Conservation (phyloP, 768 basidiomycete species). For the Pisolithus tinctorius region DNA sequence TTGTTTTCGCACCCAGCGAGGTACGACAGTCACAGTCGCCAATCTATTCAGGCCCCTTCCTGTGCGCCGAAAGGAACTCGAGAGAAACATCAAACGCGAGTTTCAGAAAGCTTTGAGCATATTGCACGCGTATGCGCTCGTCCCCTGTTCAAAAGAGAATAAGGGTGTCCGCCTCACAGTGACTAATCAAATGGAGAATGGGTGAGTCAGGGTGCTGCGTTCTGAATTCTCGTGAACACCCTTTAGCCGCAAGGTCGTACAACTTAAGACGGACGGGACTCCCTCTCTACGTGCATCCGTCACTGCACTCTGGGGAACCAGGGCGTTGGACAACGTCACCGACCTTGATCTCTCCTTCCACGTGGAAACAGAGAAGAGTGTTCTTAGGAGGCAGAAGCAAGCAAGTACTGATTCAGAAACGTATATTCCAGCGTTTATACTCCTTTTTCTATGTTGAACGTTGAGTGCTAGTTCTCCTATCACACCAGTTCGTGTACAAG, state of each 20-base stretch:
- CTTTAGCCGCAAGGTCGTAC: constrained; percentile 53
- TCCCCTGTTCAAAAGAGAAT: constrained; percentile 57
- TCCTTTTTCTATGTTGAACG: not conserved
- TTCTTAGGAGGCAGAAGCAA: constrained; percentile 13
- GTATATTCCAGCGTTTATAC: constrained; percentile 10
- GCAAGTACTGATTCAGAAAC: constrained; percentile 8
- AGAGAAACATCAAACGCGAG: constrained; percentile 84
- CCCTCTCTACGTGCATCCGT: constrained; percentile 57
- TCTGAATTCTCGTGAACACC: not conserved
- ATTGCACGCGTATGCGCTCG: constrained; percentile 83
- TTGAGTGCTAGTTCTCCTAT: constrained; percentile 10
- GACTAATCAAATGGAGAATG: constrained; percentile 59
- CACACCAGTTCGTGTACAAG: constrained; percentile 53
- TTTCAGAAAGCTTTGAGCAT: constrained; percentile 79
- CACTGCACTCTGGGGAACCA: constrained; percentile 79
- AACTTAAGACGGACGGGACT: constrained; percentile 68
- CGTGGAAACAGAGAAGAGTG: constrained; percentile 55
- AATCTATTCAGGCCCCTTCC: constrained; percentile 78
- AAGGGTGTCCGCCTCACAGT: constrained; percentile 68
- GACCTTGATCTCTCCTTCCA: constrained; percentile 66
- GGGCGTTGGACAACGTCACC: constrained; percentile 65
- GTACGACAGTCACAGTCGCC: constrained; percentile 73
- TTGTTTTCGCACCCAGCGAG: constrained; percentile 48
- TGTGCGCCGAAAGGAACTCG: constrained; percentile 87
- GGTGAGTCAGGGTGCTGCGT: constrained; percentile 40